Conservation (phyloP, 2,329 filamentous ascomycete species). For the Fusarium cicatricum region DNA sequence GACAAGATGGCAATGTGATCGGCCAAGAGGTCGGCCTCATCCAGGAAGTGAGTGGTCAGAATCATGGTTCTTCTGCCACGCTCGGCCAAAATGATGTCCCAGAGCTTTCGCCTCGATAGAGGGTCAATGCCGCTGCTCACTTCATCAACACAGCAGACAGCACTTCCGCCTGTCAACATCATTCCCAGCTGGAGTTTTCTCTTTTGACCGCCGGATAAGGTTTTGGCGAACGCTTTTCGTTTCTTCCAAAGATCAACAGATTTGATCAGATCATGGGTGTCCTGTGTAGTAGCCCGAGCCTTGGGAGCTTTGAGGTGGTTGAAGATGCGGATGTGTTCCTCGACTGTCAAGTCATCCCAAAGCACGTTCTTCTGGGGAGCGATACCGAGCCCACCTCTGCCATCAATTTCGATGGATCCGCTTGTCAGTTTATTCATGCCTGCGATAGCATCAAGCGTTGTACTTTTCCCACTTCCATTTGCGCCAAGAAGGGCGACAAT, state of each 20-base stretch:
- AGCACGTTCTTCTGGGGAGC: constrained; percentile 95
- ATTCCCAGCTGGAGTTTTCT: constrained; percentile 91
- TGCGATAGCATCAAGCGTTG: constrained; percentile 86
- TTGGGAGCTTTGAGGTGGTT: constrained; percentile 78
- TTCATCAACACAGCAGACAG: constrained; percentile 90
- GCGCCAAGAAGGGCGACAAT: constrained; percentile 88
- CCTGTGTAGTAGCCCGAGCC: constrained; percentile 62
- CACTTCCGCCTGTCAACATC: constrained; percentile 92
- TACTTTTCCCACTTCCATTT: constrained; percentile 91
- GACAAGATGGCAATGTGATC: constrained; percentile 91
- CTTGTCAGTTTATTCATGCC: constrained; percentile 80
- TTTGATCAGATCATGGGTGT: constrained; percentile 69
- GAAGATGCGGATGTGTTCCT: constrained; percentile 86
- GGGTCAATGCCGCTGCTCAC: constrained; percentile 90
- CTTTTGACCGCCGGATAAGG: constrained; percentile 90
- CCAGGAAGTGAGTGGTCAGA: constrained; percentile 91
- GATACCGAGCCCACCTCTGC: constrained; percentile 81
- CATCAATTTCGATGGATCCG: constrained; percentile 80
- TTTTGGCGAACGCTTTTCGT: constrained; percentile 74
- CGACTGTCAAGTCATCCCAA: constrained; percentile 87
- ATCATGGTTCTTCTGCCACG: constrained; percentile 84
- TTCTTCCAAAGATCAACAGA: constrained; percentile 81
- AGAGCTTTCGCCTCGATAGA: constrained; percentile 85
- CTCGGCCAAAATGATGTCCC: constrained; percentile 90
- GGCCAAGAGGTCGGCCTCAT: constrained; percentile 88